Base-by-base conservation (phyloP, 2,329 filamentous ascomycete species). In the Coniochaeta prunicola region DNA sequence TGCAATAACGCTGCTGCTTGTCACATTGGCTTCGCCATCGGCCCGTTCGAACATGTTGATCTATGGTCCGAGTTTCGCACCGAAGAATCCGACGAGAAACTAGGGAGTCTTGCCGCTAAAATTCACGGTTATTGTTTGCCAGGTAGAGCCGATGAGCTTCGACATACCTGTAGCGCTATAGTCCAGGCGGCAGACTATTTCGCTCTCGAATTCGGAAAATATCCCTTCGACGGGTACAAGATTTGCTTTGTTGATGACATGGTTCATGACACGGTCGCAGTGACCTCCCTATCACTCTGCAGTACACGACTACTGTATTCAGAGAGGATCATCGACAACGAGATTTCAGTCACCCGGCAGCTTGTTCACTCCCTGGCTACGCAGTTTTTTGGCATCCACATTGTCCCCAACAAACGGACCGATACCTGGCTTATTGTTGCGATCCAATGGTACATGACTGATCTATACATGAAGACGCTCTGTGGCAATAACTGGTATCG, bases 401-500 rank as follows among this genome's bases (percentile, higher is more conserved):
- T 99, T 64, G 88, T 96, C 54, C 88, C 94, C 0, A 90, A 92
- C 68, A 86, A 88, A 42, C 84, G 87, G 19, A 81, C 82, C 57
- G 94, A 99, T 71, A 85, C 87, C 58, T 99, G 94, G 94, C 86
- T 96, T 21, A 88, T 93, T 13, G 83, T 94, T 58, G 96, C 93
- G 15, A 88, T 96, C 53, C 90, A 93, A 0, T 92, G 93, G 77
- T 99, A 91, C 76, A 96, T 99, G 82, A 92, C 93, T 1, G 93
- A 97, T 66, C 82, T 91, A 4, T 97, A 96, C 73, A 90, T 97
- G 83, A 91, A 88, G 70, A 88, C 86, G 64, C 80, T 99, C 2
- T 96, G 91, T 68, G 94, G 94, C 8, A 96, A 96, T 69, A 99
- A 99, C 69, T 91, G 96, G 67, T 94, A 96, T 70, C 83, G 92